These are phyloP conservation scores for Harringtonia aguacate DNA, from an alignment of 2,329 filamentous ascomycete species.

Conservation along the genomic window DNA sequence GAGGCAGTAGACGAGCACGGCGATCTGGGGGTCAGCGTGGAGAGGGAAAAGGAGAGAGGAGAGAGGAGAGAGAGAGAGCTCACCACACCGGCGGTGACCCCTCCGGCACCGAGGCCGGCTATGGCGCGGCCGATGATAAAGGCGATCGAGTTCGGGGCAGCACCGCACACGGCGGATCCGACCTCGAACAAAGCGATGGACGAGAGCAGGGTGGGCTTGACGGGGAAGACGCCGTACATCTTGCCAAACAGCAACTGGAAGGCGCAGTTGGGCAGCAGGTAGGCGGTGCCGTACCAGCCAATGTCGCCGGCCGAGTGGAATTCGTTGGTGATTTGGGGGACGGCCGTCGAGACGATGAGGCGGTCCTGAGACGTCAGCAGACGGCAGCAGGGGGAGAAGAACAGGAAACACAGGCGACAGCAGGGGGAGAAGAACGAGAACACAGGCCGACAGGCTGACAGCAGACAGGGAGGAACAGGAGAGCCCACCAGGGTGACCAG, in stretches of 20 bases:
- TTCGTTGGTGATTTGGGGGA: slow-evolving; percentile 12
- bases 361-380: slow-evolving; percentile 2
- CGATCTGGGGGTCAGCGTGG: slow-evolving; percentile 14
- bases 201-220: slow-evolving; percentile 21
- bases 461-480: neutral
- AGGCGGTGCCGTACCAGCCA: slow-evolving; percentile 14
- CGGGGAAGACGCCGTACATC: slow-evolving; percentile 26
- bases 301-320: slow-evolving; percentile 11
- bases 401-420: neutral
- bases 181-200: slow-evolving; percentile 24
- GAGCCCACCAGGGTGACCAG: neutral
- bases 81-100: slow-evolving; percentile 26
- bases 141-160: slow-evolving; percentile 25
- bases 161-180: slow-evolving; percentile 28
- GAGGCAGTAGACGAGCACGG: slow-evolving; percentile 22
- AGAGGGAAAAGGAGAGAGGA: neutral
- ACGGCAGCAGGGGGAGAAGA: neutral
- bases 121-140: slow-evolving; percentile 30
- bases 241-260: slow-evolving; percentile 28
- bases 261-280: slow-evolving; percentile 11
- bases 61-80: slow-evolving; percentile 9
- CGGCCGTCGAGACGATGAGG: slow-evolving; percentile 15
- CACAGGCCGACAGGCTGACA: too few relatives aligned
- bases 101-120: slow-evolving; percentile 25
- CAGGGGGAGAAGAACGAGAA: neutral